phyloP scores from a whole-genome alignment of 306 rosid species.

The Medicago arabica region DNA sequence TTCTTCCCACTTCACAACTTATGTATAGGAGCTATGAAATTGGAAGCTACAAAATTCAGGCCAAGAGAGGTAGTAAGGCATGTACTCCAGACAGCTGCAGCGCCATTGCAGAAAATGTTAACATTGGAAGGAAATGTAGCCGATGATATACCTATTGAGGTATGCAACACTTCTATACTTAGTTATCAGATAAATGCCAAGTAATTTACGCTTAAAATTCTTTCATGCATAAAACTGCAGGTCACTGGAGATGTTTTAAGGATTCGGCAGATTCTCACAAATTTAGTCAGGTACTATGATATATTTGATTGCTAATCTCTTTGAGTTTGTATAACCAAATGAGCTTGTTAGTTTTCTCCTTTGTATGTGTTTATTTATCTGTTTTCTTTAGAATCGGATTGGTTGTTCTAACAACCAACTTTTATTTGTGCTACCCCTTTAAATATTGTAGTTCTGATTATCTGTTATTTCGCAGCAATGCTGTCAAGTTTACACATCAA shows the following conservation, averaged over 20 bases:
- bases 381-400: no score
- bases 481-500: slow-evolving; percentile 93
- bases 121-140: slow-evolving; percentile 87
- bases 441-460: neutral
- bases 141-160: slow-evolving; percentile 94
- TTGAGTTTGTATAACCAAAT: neutral
- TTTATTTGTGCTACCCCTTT: neutral
- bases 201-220: neutral
- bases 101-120: slow-evolving; percentile 84
- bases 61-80: slow-evolving; percentile 96
- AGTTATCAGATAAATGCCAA: neutral
- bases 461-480: slow-evolving; percentile 67
- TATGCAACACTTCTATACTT: slow-evolving; percentile 22
- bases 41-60: slow-evolving; percentile 92
- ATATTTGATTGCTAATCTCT: slow-evolving; percentile 7
- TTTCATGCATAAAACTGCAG: slow-evolving; percentile 52
- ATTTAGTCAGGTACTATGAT: slow-evolving; percentile 76
- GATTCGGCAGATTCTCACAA: slow-evolving; percentile 96
- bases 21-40: slow-evolving; percentile 86
- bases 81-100: slow-evolving; percentile 96
- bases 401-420: neutral
- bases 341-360: no score
- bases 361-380: no score
- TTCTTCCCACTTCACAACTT: slow-evolving; percentile 27
- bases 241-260: slow-evolving; percentile 93